phyloP scores from a whole-genome alignment of 257 asterid genomes.

The Eustoma russellianum region DNA sequence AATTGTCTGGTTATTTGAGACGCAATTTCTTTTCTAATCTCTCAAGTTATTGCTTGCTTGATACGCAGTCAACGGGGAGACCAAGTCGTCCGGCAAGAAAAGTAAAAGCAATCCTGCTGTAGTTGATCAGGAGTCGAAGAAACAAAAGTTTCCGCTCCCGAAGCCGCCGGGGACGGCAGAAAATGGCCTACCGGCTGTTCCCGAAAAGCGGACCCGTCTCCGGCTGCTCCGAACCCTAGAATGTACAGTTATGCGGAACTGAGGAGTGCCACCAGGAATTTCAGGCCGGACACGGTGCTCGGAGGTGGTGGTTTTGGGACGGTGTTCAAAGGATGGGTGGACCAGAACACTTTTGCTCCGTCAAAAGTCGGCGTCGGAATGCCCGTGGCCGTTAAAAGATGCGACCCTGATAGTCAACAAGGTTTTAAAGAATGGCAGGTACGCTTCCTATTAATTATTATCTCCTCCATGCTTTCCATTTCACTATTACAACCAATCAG shows the following conservation, averaged over 20 bases:
- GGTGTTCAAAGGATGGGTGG: conserved; percentile 40
- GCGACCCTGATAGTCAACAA: conserved; percentile 75
- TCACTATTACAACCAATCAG: too few relatives aligned
- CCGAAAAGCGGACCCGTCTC: not conserved
- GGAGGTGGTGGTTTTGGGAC: conserved; percentile 45
- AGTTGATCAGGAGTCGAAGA: not conserved
- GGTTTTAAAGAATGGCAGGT: conserved; percentile 99
- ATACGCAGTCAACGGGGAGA: too few relatives aligned
- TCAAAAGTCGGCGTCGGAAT: conserved; percentile 65
- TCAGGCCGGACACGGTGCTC: conserved; percentile 32
- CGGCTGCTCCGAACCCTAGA: conserved; percentile 20
- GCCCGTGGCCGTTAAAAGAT: conserved; percentile 82
- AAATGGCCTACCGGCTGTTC: not conserved
- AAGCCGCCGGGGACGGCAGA: not conserved
- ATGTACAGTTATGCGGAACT: conserved; percentile 19
- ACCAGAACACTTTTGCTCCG: conserved; percentile 51
- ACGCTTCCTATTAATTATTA: not conserved
- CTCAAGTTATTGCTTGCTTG: too few relatives aligned
- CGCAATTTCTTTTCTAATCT: too few relatives aligned
- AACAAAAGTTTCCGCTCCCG: not conserved
- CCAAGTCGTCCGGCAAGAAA: too few relatives aligned
- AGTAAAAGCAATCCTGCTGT: not conserved
- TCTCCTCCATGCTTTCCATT: too few relatives aligned
- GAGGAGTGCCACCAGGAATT: conserved; percentile 26
- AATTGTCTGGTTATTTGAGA: too few relatives aligned